Base-by-base conservation (phyloP, 2,329 filamentous ascomycete genomes). In the Aspergillus floridensis region DNA sequence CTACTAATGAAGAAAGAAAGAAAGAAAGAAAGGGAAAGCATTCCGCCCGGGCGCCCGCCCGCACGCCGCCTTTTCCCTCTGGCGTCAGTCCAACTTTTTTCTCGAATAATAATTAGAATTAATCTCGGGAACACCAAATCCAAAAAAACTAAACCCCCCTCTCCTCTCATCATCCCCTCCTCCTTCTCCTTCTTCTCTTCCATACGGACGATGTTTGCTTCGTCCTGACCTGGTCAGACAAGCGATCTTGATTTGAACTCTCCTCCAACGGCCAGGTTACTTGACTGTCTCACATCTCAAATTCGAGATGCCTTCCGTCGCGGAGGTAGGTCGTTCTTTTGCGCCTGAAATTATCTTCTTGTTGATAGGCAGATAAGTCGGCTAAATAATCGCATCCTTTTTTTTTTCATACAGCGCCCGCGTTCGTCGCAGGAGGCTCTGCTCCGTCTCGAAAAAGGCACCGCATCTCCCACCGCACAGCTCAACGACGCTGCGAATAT, bases 401-500 rank as follows among this genome's bases (percentile, higher is more conserved):
- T 41, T 41, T 41, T 44, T 16, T 41, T 60, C 46, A 56, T 57
- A 60, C 63, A 78, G 76, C 71, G 68, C 66, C 68, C 73, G 61
- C 69, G 70, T 65, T 72, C 75, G 59, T 76, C 75, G 67, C 76
- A 79, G 70, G 74, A 78, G 68, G 75, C 77, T 63, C 69, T 79
- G 51, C 71, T 79, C 65, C 73, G 73, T 59, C 75, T 81, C 50
- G 79, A 81, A 66, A 79, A 76, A 68, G 73, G 76, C 60, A 76
- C 70, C 53, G 73, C 69, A 48, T 70, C 70, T n/a, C 72, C 74
- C 22, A 68, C 68, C n/a, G 69, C 68, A 22, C 75, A 79, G 59
- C 66, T 80, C 49, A 68, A 72, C 54, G 72, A 79, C 57, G 79
- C 79, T 11, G 76, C 77, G 31, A 73, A 74, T 57, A 79, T 80